phyloP scores from a whole-genome alignment of 495 filamentous ascomycete genomes.

The Sordaria brevicollis region DNA sequence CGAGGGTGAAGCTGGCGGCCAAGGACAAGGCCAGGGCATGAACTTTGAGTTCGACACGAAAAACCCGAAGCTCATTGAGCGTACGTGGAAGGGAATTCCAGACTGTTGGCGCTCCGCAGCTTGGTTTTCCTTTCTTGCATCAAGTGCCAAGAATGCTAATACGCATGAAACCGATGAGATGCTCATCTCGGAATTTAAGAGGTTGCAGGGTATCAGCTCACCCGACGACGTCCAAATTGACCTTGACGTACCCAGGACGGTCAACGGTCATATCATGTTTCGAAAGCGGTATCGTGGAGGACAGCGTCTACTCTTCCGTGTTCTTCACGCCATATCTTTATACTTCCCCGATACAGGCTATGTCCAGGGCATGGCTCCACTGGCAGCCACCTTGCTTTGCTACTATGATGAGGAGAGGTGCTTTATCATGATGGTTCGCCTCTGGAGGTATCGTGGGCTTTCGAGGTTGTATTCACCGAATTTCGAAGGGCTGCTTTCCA shows the following conservation, averaged over 20 bases:
- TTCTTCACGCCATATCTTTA: constrained; percentile 79
- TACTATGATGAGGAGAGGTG: constrained; percentile 93
- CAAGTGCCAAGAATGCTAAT: constrained; percentile 59
- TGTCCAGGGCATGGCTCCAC: constrained; percentile 94
- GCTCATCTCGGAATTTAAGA: constrained; percentile 57
- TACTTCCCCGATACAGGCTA: constrained; percentile 90
- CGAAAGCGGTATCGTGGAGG: constrained; percentile 81
- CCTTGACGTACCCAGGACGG: constrained; percentile 90
- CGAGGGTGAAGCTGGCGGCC: neutral
- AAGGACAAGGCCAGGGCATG: constrained; percentile 56
- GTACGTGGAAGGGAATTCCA: constrained; percentile 97
- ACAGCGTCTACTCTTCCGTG: constrained; percentile 84
- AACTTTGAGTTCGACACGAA: constrained; percentile 80
- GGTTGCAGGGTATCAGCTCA: constrained; percentile 59
- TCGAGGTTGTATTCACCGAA: constrained; percentile 74
- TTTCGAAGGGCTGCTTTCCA: constrained; percentile 79
- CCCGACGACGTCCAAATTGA: constrained; percentile 97
- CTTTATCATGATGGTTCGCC: constrained; percentile 88
- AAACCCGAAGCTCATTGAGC: constrained; percentile 76
- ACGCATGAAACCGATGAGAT: constrained; percentile 56
- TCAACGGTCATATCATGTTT: constrained; percentile 97
- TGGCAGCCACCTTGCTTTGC: constrained; percentile 86
- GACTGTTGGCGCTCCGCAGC: constrained; percentile 90
- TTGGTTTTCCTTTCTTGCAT: constrained; percentile 88
- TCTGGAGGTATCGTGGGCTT: constrained; percentile 84